Evolutionary conservation across 139 green algal species (phyloP), one percentile per base, ranked within the genome.

Genomic region (Diplosphaera chodatii): DNA sequence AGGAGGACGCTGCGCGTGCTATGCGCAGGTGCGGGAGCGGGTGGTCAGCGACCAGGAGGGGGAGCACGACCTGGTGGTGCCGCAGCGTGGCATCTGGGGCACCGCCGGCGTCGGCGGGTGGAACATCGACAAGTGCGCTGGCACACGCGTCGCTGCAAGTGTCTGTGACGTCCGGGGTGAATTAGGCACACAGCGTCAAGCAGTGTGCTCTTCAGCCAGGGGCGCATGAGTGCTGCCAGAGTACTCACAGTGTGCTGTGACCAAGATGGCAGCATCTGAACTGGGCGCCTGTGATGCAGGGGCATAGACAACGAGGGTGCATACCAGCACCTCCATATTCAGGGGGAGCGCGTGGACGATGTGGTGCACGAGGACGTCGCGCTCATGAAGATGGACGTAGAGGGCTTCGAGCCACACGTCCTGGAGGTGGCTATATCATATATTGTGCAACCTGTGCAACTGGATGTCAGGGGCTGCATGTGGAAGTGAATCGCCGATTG

Each of bases 401-500:
- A 95, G 73, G 89, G 89, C 1, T 89, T 81, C 41, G 89, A 95
- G 77, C 81, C 84, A 0, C 20, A 69, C 0, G 84, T 87, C 16
- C n/a, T 89, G n/a, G 70, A 63, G 63, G 70, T 62, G n/a, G n/a
- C n/a, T n/a, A n/a, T n/a, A n/a, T n/a, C n/a, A n/a, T n/a, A n/a
- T n/a, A n/a, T n/a, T n/a, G n/a, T n/a, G n/a, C n/a, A n/a, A n/a
- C n/a, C n/a, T n/a, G n/a, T n/a, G n/a, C n/a, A n/a, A n/a, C n/a
- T n/a, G n/a, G n/a, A n/a, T n/a, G n/a, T n/a, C n/a, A n/a, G n/a
- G n/a, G n/a, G n/a, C n/a, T n/a, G n/a, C n/a, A n/a, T n/a, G n/a
- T n/a, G n/a, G n/a, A n/a, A n/a, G n/a, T n/a, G n/a, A n/a, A n/a
- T n/a, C n/a, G n/a, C n/a, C n/a, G n/a, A n/a, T n/a, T n/a, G n/a